phyloP scores from a whole-genome alignment of 345 rosid genomes.

The Nephelium lappaceum region DNA sequence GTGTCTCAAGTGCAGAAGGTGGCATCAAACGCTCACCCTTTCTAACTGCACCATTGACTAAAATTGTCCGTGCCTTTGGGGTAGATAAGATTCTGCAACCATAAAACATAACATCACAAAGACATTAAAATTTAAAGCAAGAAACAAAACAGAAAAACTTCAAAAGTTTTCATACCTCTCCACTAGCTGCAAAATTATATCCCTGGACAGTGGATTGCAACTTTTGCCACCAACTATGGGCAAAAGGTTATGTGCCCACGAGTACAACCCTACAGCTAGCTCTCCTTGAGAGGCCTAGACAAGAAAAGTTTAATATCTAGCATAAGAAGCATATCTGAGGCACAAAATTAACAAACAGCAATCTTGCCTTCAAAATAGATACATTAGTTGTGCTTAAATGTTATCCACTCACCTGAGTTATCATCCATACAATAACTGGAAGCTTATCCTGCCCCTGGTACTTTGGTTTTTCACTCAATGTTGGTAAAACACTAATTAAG shows the following conservation, averaged over 20 bases:
- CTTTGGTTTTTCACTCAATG: conserved; percentile 60
- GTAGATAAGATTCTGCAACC: conserved; percentile 55
- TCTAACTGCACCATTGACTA: conserved; percentile 70
- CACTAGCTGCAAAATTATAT: conserved; percentile 63
- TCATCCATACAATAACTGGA: conserved; percentile 67
- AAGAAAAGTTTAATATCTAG: conserved; percentile 14
- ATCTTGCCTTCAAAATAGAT: conserved; percentile 8
- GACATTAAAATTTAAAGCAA: not conserved
- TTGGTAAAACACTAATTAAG: conserved; percentile 51
- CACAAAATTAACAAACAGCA: not conserved
- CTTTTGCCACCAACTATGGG: conserved; percentile 48
- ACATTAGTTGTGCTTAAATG: not conserved
- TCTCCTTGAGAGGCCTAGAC: conserved; percentile 69
- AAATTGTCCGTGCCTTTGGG: conserved; percentile 64
- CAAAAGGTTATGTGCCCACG: conserved; percentile 67
- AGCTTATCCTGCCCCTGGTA: conserved; percentile 84
- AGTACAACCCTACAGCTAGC: conserved; percentile 60
- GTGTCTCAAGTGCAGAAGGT: conserved; percentile 61
- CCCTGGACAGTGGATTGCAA: conserved; percentile 77
- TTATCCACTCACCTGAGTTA: conserved; percentile 58
- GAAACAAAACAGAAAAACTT: conserved; percentile 9
- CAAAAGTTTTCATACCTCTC: conserved; percentile 36
- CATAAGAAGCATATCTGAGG: conserved; percentile 15
- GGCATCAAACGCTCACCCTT: conserved; percentile 74
- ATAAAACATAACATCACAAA: not conserved